A percentile compares a stretch with the other conserved stretches of the same genome.
phyloP scores from a whole-genome alignment of 108 stramenopile genomes.

The Skeletonema potamos region DNA sequence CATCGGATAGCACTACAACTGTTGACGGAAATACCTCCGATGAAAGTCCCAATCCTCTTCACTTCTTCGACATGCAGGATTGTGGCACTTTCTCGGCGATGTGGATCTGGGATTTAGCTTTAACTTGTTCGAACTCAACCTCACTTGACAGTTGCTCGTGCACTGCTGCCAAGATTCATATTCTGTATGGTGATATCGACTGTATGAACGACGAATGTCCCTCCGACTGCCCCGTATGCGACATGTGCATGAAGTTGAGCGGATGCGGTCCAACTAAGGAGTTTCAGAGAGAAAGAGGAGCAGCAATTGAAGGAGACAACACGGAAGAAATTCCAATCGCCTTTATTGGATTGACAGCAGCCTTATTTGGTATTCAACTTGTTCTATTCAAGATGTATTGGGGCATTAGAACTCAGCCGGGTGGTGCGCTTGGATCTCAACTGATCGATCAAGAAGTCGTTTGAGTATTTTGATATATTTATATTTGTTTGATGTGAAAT shows the following conservation, averaged over 20 bases:
- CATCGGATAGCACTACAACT: neutral
- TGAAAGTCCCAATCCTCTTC: neutral
- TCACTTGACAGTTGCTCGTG: conserved; percentile 49
- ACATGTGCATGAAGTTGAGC: conserved; percentile 50
- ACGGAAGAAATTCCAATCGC: neutral
- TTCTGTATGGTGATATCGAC: conserved; percentile 36
- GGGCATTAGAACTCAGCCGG: neutral
- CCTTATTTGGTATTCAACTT: neutral
- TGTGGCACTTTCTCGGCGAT: conserved; percentile 58
- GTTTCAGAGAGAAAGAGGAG: neutral
- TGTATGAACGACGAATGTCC: conserved; percentile 57
- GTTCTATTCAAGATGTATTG: neutral
- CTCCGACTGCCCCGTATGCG: conserved; percentile 51
- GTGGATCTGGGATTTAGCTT: conserved; percentile 68
- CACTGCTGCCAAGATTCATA: conserved; percentile 54
- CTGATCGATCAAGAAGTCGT: neutral
- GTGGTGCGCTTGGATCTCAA: neutral
- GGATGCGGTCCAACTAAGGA: conserved; percentile 23
- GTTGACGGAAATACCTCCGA: neutral
- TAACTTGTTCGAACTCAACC: conserved; percentile 51
- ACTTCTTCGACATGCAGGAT: conserved; percentile 47
- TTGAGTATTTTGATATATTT: neutral
- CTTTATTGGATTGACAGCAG: neutral
- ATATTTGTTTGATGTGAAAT: neutral
- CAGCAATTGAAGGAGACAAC: neutral